Evolutionary conservation across 225 moss, liverwort and hornwort species (phyloP).

Genomic region (Polytrichum commune): DNA sequence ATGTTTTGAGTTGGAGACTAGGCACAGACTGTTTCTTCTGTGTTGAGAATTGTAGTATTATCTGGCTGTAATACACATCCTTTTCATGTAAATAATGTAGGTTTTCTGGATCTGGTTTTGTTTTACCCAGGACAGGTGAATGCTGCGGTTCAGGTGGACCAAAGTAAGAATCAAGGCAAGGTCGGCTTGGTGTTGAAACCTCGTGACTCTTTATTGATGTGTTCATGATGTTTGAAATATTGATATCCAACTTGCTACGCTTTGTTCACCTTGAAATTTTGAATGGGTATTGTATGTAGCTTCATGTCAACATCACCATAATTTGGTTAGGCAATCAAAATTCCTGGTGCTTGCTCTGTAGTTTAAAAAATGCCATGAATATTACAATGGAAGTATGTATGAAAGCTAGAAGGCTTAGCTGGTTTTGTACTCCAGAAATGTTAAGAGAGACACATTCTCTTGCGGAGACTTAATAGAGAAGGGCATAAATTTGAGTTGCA

Average conservation of each 20-base stretch:
- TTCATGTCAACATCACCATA: no score
- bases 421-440: background rate
- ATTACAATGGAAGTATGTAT: background rate
- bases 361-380: no score
- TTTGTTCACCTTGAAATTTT: background rate
- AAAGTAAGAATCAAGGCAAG: constrained; percentile 33
- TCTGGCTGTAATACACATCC: no score
- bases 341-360: no score
- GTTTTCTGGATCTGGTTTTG: background rate
- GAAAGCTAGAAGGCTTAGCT: background rate
- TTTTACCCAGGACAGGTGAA: constrained; percentile 22
- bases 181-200: constrained; percentile 15
- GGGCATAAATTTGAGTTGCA: constrained; percentile 6
- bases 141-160: constrained; percentile 19
- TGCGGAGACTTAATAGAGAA: no score
- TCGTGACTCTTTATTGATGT: no score
- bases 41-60: no score
- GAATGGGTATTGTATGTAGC: no score
- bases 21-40: no score
- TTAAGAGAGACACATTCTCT: background rate
- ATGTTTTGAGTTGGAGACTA: no score
- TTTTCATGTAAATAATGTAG: no score
- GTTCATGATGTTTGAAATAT: background rate
- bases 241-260: background rate
- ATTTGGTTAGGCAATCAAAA: no score